Conservation (phyloP, 1,284 basidiomycete genomes). For the Hemileia vastatrix region DNA sequence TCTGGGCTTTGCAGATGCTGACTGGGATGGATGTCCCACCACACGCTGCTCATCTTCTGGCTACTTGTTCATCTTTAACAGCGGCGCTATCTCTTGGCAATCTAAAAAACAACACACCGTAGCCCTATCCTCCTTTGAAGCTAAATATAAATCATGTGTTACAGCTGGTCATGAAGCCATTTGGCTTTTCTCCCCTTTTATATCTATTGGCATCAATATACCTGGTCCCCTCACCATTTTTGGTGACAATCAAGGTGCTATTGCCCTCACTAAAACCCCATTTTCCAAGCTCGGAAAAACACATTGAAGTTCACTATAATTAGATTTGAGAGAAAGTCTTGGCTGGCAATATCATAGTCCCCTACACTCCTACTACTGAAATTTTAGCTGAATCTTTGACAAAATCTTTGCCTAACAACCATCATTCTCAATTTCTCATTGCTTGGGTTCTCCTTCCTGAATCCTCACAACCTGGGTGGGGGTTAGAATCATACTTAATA, state of each 20-base stretch:
- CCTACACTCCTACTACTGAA: too few relatives aligned
- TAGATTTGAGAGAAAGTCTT: too few relatives aligned
- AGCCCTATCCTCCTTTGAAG: not conserved
- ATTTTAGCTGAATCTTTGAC: too few relatives aligned
- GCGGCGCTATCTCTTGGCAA: not conserved
- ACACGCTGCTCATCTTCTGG: not conserved
- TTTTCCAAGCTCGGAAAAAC: too few relatives aligned
- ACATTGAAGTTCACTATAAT: too few relatives aligned
- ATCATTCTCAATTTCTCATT: too few relatives aligned
- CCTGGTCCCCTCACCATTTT: not conserved
- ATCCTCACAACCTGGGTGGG: too few relatives aligned
- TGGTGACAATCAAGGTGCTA: constrained; percentile 3
- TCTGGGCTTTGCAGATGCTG: not conserved
- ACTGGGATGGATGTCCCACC: not conserved
- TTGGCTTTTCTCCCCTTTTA: not conserved
- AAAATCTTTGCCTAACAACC: too few relatives aligned
- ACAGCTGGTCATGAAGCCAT: not conserved
- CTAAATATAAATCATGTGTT: not conserved
- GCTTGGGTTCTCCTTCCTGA: too few relatives aligned
- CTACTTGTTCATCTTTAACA: not conserved
- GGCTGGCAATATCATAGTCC: too few relatives aligned
- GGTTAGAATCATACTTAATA: too few relatives aligned
- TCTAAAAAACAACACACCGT: not conserved
- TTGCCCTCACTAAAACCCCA: not conserved
- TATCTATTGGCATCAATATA: not conserved